Base-by-base conservation (phyloP, 129 eudicot species). In the Pulicaria dysenterica region DNA sequence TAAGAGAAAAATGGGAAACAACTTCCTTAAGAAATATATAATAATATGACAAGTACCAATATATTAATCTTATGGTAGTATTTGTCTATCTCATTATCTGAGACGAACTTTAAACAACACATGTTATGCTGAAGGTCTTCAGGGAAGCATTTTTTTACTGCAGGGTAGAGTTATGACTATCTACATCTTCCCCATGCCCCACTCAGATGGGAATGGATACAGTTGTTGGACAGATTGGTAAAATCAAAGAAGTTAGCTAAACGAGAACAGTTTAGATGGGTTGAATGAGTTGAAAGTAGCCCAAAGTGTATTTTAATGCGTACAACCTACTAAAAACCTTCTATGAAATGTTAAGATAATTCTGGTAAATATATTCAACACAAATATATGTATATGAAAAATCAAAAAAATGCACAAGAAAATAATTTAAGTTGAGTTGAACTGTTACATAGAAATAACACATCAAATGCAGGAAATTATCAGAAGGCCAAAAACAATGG, bases 311-410 rank as follows among this genome's bases (percentile, higher is more conserved):
- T 13, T 34, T 58, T 59, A 13, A 59, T 13, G 42, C 44, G 10
- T 54, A 54, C 59, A 59, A 59, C 65, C 65, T 59, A 37, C 41
- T 58, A 58, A 58, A 58, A 12, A n/a, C 37, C 3, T 10, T 58
- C 4, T 1, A 12, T 2, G 4, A 0, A 63, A 16, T 3, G 7
- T 3, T 1, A 7, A 4, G 12, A 11, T 8, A 14, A 41, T 14
- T 42, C 15, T 42, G 12, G 37, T 8, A 8, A 63, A 8, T 16
- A 16, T 16, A 63, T 15, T 9, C 4, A 45, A 44, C 55, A 64
- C 64, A 64, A 43, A 55, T 12, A 8, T 43, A 4, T 44, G 6
- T 19, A 64, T 19, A 41, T 17, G 5, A 64, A 15, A 44, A 7
- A 12, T 16, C 12, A 42, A 4, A 19, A 17, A 19, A 10, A 4